Base-by-base conservation (phyloP, 257 asterid genomes). In the Knoxia roxburghii region DNA sequence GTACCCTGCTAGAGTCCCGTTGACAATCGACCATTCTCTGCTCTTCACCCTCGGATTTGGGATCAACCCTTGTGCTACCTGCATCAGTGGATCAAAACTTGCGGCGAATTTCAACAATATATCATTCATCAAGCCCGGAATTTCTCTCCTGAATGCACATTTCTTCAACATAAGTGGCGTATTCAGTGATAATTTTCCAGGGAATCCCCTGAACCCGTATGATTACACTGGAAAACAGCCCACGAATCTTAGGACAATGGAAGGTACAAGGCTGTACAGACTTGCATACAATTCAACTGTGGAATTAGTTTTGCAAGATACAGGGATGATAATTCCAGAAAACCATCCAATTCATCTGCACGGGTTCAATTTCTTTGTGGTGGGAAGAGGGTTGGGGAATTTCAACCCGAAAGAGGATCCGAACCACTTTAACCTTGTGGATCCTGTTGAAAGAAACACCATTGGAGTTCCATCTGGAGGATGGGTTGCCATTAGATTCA, bases 391-490 rank as follows among this genome's bases (percentile, higher is more conserved):
- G n/a, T 21, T 21, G 40, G 87, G 87, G 4, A 83, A 83, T 62
- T 81, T 72, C n/a, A 62, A 81, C 54, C 79, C 87, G 56, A 29
- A 61, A 1, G 51, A 68, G 59, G 89, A 83, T 65, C 68, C 79
- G 18, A 58, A 68, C 7, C 65, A 61, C 7, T 86, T 86, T 77
- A 83, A 83, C 24, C 83, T 86, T 3, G 82, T 70, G 18, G 92
- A 86, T 75, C 89, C 92, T 45, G 89, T 83, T 51, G 92, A 86
- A 70, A 83, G 92, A 73, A 86, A 86, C 61, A 86, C 92, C 12
- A 61, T 83, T 23, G 83, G 71, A 49, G 87, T 82, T 23, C 89
- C 87, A 1, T 73, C 86, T 7, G 86, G 86, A 3, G 92, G 92
- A 18, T 85, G 89, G 89, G 86, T 78, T 48, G 92, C 89, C 20